These are phyloP conservation scores for Pinus albicaulis DNA, from an alignment of 75 land plant species.

Conservation along the genomic window DNA sequence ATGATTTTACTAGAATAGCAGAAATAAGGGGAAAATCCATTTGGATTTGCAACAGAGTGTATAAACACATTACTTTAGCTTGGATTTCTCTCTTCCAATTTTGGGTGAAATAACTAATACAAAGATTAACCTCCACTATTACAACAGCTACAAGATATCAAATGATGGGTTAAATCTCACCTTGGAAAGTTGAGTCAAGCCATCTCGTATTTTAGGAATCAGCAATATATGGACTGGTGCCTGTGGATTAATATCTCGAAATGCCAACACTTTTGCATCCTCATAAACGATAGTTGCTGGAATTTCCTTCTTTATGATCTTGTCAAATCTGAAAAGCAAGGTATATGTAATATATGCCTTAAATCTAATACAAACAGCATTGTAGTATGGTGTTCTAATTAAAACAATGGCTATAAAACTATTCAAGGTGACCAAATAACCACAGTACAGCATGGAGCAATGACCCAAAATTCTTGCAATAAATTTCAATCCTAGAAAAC, in stretches of 20 bases:
- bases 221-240: conserved; percentile 93
- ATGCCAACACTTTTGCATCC: conserved; percentile 89
- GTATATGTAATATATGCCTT: neutral
- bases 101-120: neutral
- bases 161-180: conserved; percentile 18
- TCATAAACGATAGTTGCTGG: conserved; percentile 90
- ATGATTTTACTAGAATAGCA: too few relatives aligned
- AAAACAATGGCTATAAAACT: neutral
- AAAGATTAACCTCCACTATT: neutral
- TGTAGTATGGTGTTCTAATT: neutral
- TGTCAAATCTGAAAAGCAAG: conserved; percentile 73
- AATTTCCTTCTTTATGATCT: conserved; percentile 86
- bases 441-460: neutral
- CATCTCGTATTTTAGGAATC: conserved; percentile 88
- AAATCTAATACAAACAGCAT: neutral
- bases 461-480: neutral
- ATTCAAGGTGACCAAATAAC: neutral
- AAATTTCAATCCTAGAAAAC: neutral
- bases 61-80: neutral
- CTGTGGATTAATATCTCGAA: conserved; percentile 86
- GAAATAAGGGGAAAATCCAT: neutral
- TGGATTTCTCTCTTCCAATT: neutral
- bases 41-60: neutral
- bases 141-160: neutral
- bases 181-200: conserved; percentile 87